Percentiles rank a stretch among this genome's conserved stretches.
Evolutionary conservation across 345 rosid genomes (phyloP).

Genomic region (Noccaea bulbosa): DNA sequence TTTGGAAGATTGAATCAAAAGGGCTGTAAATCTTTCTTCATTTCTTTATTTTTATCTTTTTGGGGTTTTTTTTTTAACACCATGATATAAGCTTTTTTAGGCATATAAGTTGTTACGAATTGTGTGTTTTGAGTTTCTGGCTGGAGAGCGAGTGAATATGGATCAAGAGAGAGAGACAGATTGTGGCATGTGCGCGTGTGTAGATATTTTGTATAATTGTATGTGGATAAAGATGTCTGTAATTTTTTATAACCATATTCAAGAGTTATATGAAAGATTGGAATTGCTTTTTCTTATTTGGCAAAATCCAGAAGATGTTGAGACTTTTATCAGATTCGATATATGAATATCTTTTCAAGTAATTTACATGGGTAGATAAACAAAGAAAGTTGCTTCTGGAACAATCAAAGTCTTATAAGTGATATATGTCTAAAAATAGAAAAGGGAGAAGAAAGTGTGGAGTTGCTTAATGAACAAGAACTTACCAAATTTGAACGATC

Average conservation of each 20-base stretch:
- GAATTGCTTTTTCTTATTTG: neutral
- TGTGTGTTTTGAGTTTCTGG: constrained; percentile 25
- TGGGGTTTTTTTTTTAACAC: neutral
- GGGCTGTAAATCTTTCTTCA: constrained; percentile 24
- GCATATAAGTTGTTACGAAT: constrained; percentile 22
- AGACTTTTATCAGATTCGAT: neutral
- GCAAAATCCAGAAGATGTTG: neutral
- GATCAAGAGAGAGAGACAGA: constrained; percentile 23
- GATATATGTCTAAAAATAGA: neutral
- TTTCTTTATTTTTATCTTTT: constrained; percentile 28
- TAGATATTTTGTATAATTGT: constrained; percentile 35
- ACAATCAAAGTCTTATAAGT: neutral
- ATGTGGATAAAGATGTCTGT: constrained; percentile 9
- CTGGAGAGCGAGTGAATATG: constrained; percentile 13
- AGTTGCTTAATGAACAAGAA: neutral
- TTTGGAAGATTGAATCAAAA: constrained; percentile 28
- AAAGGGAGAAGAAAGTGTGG: neutral
- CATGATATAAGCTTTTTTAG: constrained; percentile 23
- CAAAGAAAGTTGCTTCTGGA: neutral
- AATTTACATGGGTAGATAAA: neutral
- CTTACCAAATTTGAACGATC: neutral
- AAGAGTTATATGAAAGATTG: constrained; percentile 17
- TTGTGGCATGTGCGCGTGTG: constrained; percentile 33
- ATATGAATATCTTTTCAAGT: neutral
- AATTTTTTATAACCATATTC: constrained; percentile 19